A percentile compares a stretch with the other conserved stretches of the same genome.
Conservation (phyloP, 2,329 filamentous ascomycete species). For the Alternaria dauci region DNA sequence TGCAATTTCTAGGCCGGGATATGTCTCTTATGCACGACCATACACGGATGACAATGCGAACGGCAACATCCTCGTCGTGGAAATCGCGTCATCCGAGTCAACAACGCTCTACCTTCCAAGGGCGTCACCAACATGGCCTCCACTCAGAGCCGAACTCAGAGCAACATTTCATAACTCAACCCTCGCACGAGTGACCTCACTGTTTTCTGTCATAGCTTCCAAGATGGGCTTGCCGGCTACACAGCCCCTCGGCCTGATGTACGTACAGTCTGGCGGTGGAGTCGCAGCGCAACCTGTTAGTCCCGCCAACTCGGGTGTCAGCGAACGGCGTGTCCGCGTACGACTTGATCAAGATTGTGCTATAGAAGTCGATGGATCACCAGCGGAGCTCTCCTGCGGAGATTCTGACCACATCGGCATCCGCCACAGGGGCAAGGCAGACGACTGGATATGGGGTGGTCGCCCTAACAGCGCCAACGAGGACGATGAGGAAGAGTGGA, state of each 20-base stretch:
- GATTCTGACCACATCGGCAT: slow-evolving; percentile 29
- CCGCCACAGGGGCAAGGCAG: neutral
- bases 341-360: slow-evolving; percentile 33
- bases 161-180: slow-evolving; percentile 78
- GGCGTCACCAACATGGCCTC: slow-evolving; percentile 29
- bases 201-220: slow-evolving; percentile 82
- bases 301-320: slow-evolving; percentile 73
- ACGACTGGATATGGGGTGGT: slow-evolving; percentile 1
- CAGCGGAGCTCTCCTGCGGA: slow-evolving; percentile 29
- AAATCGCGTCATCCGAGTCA: slow-evolving; percentile 66
- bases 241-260: slow-evolving; percentile 70
- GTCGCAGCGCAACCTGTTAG: slow-evolving; percentile 68
- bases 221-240: slow-evolving; percentile 74
- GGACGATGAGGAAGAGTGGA: slow-evolving; percentile 41
- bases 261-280: slow-evolving; percentile 67
- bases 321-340: slow-evolving; percentile 70
- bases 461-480: neutral
- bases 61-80: slow-evolving; percentile 73
- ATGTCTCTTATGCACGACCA: slow-evolving; percentile 82
- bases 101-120: slow-evolving; percentile 41
- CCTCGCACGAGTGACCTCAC: slow-evolving; percentile 72
- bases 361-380: slow-evolving; percentile 34
- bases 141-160: slow-evolving; percentile 54
- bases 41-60: slow-evolving; percentile 78
- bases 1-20: slow-evolving; percentile 53